Percentiles rank a stretch among this genome's conserved stretches.
These are phyloP conservation scores for Solanum hybrid DNA, from an alignment of 305 asterid species.

Conservation along the genomic window DNA sequence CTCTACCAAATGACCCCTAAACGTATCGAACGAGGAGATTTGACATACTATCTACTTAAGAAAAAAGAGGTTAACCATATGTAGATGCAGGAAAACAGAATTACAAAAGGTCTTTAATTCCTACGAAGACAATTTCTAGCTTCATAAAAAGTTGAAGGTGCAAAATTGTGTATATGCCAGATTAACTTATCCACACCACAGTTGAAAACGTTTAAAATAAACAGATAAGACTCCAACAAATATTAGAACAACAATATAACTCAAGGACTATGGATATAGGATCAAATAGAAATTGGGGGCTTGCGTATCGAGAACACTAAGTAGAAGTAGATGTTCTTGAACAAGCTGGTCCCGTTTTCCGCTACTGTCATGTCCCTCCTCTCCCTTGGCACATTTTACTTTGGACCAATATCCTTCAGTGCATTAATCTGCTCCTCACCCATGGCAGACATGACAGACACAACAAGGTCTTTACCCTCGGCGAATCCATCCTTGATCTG, in stretches of 20 bases:
- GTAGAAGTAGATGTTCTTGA: background rate
- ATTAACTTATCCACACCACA: constrained; percentile 1
- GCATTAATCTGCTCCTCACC: constrained; percentile 85
- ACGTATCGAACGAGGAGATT: background rate
- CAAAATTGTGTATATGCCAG: background rate
- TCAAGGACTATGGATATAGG: background rate
- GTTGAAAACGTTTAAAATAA: constrained; percentile 1
- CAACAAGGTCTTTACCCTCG: background rate
- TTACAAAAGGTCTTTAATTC: background rate
- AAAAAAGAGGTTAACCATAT: background rate
- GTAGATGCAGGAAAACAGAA: background rate
- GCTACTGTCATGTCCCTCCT: background rate
- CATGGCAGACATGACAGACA: constrained; percentile 33
- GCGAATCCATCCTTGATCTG: constrained; percentile 22
- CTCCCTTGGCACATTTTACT: constrained; percentile 21
- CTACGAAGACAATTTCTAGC: background rate
- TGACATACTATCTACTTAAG: background rate
- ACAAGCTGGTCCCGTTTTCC: background rate
- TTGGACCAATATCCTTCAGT: constrained; percentile 75
- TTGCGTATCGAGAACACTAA: background rate
- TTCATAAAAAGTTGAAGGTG: background rate
- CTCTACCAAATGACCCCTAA: background rate
- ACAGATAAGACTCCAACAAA: constrained; percentile 6
- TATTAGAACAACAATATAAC: background rate
- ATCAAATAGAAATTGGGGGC: background rate